Conservation (phyloP, 2,329 filamentous ascomycete species). For the Aplosporella prunicola region DNA sequence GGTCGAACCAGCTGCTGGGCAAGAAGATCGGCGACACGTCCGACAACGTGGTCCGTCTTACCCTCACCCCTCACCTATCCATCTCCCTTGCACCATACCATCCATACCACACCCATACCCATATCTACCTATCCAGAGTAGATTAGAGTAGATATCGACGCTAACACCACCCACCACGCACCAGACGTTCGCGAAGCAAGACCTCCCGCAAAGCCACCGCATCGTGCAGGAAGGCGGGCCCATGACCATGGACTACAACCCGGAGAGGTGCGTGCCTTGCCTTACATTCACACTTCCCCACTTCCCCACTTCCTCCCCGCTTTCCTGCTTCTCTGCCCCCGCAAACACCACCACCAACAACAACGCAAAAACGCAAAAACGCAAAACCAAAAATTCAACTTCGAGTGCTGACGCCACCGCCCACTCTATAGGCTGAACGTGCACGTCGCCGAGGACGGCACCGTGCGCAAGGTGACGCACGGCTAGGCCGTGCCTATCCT, state of each 20-base stretch:
- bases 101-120: neutral
- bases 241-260: slow-evolving; percentile 39
- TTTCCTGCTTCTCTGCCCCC: too few species aligned
- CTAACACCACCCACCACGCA: neutral
- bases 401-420: neutral
- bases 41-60: slow-evolving; percentile 34
- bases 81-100: neutral
- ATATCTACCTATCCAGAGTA: neutral
- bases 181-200: slow-evolving; percentile 42
- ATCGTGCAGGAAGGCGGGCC: slow-evolving; percentile 38
- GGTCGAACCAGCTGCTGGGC: slow-evolving; percentile 40
- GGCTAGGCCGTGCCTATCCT: too few species aligned
- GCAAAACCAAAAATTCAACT: too few species aligned
- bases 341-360: too few species aligned
- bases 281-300: neutral
- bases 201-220: slow-evolving; percentile 40
- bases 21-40: slow-evolving; percentile 42
- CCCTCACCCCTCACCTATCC: neutral
- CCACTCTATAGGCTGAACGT: slow-evolving; percentile 31
- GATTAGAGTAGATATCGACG: neutral
- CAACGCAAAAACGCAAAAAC: too few species aligned
- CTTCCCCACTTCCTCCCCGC: too few species aligned
- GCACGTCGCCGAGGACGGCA: slow-evolving; percentile 40
- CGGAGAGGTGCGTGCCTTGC: slow-evolving; percentile 28
- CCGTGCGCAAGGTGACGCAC: slow-evolving; percentile 39